Percentiles rank a stretch among this genome's conserved stretches.
phyloP scores from a whole-genome alignment of 1,139 yeast genomes.

The Pichia sp. region DNA sequence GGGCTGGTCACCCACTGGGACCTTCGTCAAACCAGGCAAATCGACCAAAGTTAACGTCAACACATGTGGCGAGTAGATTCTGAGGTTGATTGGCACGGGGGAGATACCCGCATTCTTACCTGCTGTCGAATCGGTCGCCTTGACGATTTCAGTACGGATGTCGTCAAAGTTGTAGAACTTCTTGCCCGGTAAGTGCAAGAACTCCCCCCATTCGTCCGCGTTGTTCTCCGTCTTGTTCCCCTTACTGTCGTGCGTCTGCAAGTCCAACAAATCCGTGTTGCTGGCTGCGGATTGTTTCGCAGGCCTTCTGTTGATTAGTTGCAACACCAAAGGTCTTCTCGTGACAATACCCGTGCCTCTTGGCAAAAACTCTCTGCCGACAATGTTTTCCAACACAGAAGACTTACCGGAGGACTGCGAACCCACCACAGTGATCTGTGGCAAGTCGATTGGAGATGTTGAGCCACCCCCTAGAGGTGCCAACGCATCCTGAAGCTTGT shows the following conservation, averaged over 20 bases:
- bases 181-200: conserved; percentile 86
- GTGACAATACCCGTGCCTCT: conserved; percentile 95
- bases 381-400: conserved; percentile 86
- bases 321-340: conserved; percentile 83
- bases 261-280: conserved; percentile 37
- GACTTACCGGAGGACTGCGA: conserved; percentile 93
- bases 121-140: conserved; percentile 91
- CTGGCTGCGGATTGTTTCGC: conserved; percentile 25
- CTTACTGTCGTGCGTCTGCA: conserved; percentile 35
- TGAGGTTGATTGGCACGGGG: conserved; percentile 84
- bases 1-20: conserved; percentile 99
- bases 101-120: conserved; percentile 93
- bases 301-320: conserved; percentile 56
- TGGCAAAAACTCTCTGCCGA: conserved; percentile 89
- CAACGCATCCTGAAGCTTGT: conserved; percentile 88
- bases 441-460: conserved; percentile 80
- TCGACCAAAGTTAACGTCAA: conserved; percentile 93
- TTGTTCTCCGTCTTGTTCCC: conserved; percentile 66
- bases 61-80: conserved; percentile 95
- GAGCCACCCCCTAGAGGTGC: conserved; percentile 92
- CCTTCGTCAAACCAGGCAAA: conserved; percentile 96
- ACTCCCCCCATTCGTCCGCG: conserved; percentile 97
- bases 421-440: conserved; percentile 95
- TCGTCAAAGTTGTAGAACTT: conserved; percentile 87
- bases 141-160: conserved; percentile 83